Base-by-base conservation (phyloP, 176 grass and related monocot species). In the Oryza coarctata region DNA sequence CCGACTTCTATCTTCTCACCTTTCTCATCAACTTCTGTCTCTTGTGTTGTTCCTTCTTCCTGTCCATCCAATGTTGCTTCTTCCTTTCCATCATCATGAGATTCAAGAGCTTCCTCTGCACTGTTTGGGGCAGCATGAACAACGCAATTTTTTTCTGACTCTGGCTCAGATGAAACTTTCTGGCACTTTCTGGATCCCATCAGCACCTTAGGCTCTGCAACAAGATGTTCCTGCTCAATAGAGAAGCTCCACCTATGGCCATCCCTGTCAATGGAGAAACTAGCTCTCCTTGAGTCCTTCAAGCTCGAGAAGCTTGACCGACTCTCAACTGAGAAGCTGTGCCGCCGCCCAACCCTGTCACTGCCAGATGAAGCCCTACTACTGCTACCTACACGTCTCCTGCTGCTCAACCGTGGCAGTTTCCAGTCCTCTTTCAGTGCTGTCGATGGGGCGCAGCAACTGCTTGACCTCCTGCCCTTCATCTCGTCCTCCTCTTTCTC, bases 221-320 rank as follows among this genome's bases (percentile, higher is more conserved):
- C 88, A 1, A 98, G 91, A 79, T 89, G 88, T 60, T 95, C 93
- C 79, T 91, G 89, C 63, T 98, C 93, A 57, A 98, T 88, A 3
- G 80, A 95, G 87, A 98, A 98, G 87, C 90, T 98, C 96, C 90
- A 95, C 40, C 93, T 90, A 27, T 73, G 71, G 5, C 84, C 93
- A 91, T 91, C 90, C 85, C 77, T 87, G 30, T 98, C 90, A 61
- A 91, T 70, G 65, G 96, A 98, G 80, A 98, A 95, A 84, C 96
- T 98, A 15, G 93, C 91, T 75, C 93, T 87, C 66, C 90, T 92
- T 1, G 76, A 78, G 55, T 98, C 93, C 83, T 93, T 95, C 64
- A 89, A 62, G 40, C 86, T 88, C 2, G 86, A 86, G 80, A 93
- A 91, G 76, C 92, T 95, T 39, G 87, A 83, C 11, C 83, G 76